Base-by-base conservation (phyloP, 23 red algal genomes). In the Agarophyton chilense region DNA sequence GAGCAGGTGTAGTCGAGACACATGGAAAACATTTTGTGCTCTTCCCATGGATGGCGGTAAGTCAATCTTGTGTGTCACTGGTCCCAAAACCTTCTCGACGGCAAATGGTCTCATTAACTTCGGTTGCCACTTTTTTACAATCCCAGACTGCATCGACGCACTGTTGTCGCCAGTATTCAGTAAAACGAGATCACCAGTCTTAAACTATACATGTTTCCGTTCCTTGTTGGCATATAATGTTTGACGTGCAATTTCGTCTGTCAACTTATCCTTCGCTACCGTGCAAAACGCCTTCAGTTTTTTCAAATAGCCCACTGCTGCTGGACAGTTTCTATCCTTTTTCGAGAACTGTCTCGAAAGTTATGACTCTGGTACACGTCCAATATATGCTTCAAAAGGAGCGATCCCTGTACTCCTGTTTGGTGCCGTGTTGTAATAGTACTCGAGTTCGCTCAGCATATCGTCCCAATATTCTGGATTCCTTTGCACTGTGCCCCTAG, bases 1-100 rank as follows among this genome's bases (percentile, higher is more conserved):
- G 38, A 60, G 71, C 18, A 18, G 22, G 11, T 50, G 38, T 18
- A 85, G 39, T 57, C 57, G 12, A 44, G 45, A 71, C 4, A 85
- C 60, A 60, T 85, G 81, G 47, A 85, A 85, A 22, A 71, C 58
- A 47, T 85, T 85, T 25, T 85, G 81, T 36, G 41, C 60, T 70
- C 26, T 66, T 60, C 25, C 71, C 81, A 85, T 85, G 4, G 57
- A 12, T 4, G 81, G 63, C 4, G 81, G 81, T 52, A 85, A 40
- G 31, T 85, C 81, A 70, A 72, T 72, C 45, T 85, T 72, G 39
- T 68, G 46, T 11, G 81, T 70, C 35, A 72, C 81, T 0, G 81
- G 81, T 47, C 2, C 81, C 81, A 68, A 46, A 8, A 45, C 47
- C 71, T 85, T 29, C 22, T 38, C 50, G 10, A 85, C 40, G 13